Evolutionary conservation across 2,329 filamentous ascomycete genomes (phyloP).

Genomic region (Trichoderma brevicompactum): DNA sequence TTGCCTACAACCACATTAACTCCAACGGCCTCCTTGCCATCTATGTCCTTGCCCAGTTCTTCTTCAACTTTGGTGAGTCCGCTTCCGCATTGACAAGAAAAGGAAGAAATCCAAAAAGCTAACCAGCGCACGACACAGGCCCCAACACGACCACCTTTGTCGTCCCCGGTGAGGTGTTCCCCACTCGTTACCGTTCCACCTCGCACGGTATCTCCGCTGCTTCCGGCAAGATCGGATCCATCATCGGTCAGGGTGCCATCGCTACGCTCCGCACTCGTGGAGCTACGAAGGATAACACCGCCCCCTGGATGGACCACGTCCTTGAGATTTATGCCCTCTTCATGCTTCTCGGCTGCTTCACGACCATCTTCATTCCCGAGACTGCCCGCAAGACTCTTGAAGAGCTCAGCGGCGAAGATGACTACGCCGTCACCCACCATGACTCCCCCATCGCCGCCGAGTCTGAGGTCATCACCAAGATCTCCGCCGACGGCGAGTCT

Average conservation of each 20-base stretch:
- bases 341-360: slow-evolving; percentile 74
- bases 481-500: slow-evolving; percentile 22
- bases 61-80: slow-evolving; percentile 59
- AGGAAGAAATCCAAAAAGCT: neutral
- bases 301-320: slow-evolving; percentile 77
- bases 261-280: slow-evolving; percentile 55
- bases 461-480: slow-evolving; percentile 8
- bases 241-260: slow-evolving; percentile 62
- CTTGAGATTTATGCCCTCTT: slow-evolving; percentile 76
- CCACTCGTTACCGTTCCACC: slow-evolving; percentile 60
- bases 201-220: slow-evolving; percentile 63
- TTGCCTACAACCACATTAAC: slow-evolving; percentile 60
- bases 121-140: slow-evolving; percentile 34
- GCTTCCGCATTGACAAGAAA: neutral
- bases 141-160: slow-evolving; percentile 63
- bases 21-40: slow-evolving; percentile 58
- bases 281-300: slow-evolving; percentile 44
- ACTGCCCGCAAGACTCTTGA: slow-evolving; percentile 76
- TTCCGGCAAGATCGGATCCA: slow-evolving; percentile 59
- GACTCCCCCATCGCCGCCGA: neutral
- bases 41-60: slow-evolving; percentile 62
- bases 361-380: slow-evolving; percentile 72
- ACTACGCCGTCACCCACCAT: slow-evolving; percentile 35
- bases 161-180: slow-evolving; percentile 61
- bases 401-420: slow-evolving; percentile 53